Evolutionary conservation across 2,329 filamentous ascomycete species (phyloP), one percentile per base, ranked within the genome.

Genomic region (Phyllosticta citribraziliensis): DNA sequence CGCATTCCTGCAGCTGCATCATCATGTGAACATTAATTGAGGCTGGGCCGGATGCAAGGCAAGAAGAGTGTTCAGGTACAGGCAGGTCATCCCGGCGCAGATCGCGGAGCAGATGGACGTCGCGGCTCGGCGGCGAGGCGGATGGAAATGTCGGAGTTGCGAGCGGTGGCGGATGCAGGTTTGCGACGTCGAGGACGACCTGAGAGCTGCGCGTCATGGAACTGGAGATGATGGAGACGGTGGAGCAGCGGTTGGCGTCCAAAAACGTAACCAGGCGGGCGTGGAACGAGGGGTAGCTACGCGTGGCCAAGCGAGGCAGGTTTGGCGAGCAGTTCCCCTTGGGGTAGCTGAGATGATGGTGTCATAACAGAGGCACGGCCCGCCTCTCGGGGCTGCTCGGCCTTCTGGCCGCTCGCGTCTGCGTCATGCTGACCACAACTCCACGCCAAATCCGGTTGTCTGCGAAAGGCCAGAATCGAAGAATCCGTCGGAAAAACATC

Each of bases 321-420:
- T 61, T 61, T 56, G 58, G 54, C 58, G 58, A 61, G 58, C 53
- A 47, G 58, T 30, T 20, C 57, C 30, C 57, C 57, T 40, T 47
- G 58, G 54, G 58, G 58, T 35, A 55, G 58, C 20, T 17, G 20
- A 52, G 27, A 19, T 52, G 14, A 52, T 51, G 58, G 51, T 52
- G 40, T 52, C 58, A 53, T 52, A 27, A 35, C 12, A 35, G 30
- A 54, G 55, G 52, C 24, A n/a, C 40, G 47, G 27, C 9, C 14
- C 25, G 27, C 57, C 25, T 20, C 33, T 19, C 27, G 24, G 56
- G 53, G 57, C 30, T 52, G 57, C 27, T 57, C 60, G 60, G 60
- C 55, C 60, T 57, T 61, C 60, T n/a, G 52, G 22, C 60, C 60
- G 60, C 12, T 4, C 24, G 40, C 40, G 33, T 19, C 55, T 61